Evolutionary conservation across 805 yeast genomes (phyloP).

Genomic region (Ogataea dorogensis): DNA sequence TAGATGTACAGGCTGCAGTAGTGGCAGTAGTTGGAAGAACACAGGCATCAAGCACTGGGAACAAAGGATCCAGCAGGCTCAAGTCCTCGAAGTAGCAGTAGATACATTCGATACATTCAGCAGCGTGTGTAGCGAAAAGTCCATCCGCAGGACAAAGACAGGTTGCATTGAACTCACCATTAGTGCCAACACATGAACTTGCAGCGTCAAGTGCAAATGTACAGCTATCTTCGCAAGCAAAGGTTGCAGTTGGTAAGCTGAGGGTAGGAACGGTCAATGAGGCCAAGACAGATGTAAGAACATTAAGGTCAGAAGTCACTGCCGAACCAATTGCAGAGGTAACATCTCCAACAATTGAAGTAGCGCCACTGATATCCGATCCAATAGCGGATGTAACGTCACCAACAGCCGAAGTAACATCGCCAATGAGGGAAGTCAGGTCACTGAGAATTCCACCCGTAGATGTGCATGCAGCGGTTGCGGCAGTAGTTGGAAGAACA

Average conservation of each 20-base stretch:
- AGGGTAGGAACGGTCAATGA: background rate
- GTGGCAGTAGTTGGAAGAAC: constrained; percentile 1
- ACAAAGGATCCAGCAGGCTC: background rate
- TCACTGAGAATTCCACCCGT: too few relatives aligned
- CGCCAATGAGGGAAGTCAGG: too few relatives aligned
- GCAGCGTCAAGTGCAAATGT: background rate
- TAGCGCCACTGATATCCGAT: background rate
- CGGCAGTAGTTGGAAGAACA: background rate
- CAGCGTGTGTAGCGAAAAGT: background rate
- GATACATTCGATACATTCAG: background rate
- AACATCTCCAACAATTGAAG: background rate
- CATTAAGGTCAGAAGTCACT: background rate
- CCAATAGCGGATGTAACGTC: constrained; percentile 25
- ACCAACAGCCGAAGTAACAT: constrained; percentile 32
- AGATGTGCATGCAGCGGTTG: background rate
- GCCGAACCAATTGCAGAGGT: constrained; percentile 1
- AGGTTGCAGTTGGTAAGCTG: background rate
- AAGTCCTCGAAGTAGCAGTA: background rate
- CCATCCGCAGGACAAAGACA: background rate
- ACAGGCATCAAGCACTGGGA: constrained; percentile 1
- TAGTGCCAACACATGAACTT: background rate
- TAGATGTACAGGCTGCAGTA: background rate
- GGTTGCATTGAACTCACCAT: background rate
- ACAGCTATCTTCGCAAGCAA: background rate
- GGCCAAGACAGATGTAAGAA: background rate